Base-by-base conservation (phyloP, 1,284 basidiomycete species). In the Caloboletus firmus region DNA sequence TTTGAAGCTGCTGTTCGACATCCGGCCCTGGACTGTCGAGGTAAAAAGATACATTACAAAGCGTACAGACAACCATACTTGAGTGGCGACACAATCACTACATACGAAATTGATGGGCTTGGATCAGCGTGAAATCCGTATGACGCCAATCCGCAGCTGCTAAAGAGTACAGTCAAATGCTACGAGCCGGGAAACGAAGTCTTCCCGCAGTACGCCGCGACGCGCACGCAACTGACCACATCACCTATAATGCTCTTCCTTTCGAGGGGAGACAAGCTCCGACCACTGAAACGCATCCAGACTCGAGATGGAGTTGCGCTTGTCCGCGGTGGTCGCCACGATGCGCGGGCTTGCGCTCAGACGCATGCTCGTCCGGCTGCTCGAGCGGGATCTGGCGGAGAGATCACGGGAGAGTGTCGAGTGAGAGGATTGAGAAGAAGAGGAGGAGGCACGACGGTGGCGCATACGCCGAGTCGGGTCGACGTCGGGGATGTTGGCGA, bases 391-490 rank as follows among this genome's bases (percentile, higher is more conserved):
- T 44, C 60, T 56, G 7, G 50, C 57, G 22, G 62, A 59, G 39
- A 46, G 24, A 46, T 46, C 45, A 1, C 45, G 45, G n/a, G 45
- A 45, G 32, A 69, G 45, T 3, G 54, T 56, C 1, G 67, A 69
- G 2, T 55, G 57, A 8, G 74, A 74, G 17, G 74, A 76, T 13
- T 69, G 69, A 0, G 83, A 83, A 15, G 84, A 86, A 2, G 82
- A 72, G 2, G 87, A 88, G 0, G 87, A 89, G 11, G 85, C 84
- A 24, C 87, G 79, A 1, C 89, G 82, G 63, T 87, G 87, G 37
- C 85, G 83, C 66, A 85, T 83, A 77, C 87, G 88, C 46, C 78
- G 79, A 5, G 80, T 81, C 13, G 88, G 88, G 62, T 91, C 89
- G 28, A 91, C 78, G 59, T 86, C 78, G 2, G 82, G 76, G 30